These are phyloP conservation scores for Termitomyces sp. DNA, from an alignment of 768 basidiomycete species.

Conservation along the genomic window DNA sequence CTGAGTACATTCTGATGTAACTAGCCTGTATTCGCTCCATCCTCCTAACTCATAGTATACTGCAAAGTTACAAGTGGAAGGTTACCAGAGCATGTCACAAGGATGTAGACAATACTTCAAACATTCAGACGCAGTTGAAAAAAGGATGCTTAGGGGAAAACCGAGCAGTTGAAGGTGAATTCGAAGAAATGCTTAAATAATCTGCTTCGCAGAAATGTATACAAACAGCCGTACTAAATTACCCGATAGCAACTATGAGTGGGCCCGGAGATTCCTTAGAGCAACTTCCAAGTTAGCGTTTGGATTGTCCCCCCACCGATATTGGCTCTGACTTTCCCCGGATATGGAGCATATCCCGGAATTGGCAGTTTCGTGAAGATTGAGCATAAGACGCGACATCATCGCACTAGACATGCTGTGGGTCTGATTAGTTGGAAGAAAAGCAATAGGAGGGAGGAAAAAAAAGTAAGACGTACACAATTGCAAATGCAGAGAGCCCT, in stretches of 20 bases:
- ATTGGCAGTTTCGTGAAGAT: conserved; percentile 1
- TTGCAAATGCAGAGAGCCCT: background rate
- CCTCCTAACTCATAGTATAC: no score
- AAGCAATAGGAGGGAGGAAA: background rate
- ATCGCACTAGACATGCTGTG: conserved; percentile 2
- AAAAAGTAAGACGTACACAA: background rate
- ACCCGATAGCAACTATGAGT: background rate
- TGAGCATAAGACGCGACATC: conserved; percentile 9
- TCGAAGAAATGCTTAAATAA: no score
- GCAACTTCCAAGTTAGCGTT: background rate
- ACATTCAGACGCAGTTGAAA: no score
- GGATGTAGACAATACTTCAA: no score
- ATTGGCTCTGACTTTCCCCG: background rate
- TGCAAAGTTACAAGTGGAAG: no score
- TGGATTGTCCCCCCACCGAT: background rate
- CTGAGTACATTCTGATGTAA: no score
- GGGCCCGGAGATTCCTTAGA: background rate
- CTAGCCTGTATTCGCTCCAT: no score
- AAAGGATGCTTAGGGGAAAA: no score
- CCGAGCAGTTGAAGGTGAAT: no score
- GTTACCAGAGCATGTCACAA: no score
- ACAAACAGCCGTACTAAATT: no score
- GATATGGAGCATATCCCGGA: background rate
- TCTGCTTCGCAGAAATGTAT: no score
- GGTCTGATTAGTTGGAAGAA: background rate